These are phyloP conservation scores for Triticum urartu DNA, from an alignment of 176 grass and related monocot genomes.

Conservation along the genomic window DNA sequence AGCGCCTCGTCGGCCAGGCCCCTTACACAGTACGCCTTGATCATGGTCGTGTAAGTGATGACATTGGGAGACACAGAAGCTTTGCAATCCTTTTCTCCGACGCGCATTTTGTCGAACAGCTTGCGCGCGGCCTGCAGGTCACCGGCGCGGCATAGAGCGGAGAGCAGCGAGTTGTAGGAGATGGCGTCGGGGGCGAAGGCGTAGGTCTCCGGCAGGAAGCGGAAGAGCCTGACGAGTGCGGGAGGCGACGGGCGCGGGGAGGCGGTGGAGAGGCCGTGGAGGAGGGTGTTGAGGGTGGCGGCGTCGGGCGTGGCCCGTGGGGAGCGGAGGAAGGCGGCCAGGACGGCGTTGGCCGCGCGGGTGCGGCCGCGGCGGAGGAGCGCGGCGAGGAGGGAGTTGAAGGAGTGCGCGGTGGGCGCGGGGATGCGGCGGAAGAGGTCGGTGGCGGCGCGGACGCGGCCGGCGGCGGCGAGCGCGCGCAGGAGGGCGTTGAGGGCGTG, in stretches of 20 bases:
- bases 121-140: constrained; percentile 53
- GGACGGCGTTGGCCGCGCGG: constrained; percentile 48
- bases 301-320: constrained; percentile 49
- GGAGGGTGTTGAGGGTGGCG: constrained; percentile 76
- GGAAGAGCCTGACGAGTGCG: constrained; percentile 51
- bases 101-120: constrained; percentile 72
- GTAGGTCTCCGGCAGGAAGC: constrained; percentile 43
- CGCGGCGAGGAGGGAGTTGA: constrained; percentile 74
- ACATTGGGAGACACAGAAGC: constrained; percentile 43
- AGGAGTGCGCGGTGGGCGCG: constrained; percentile 58
- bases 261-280: constrained; percentile 66
- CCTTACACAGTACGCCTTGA: constrained; percentile 62
- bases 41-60: constrained; percentile 83
- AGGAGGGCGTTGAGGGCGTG: constrained; percentile 81
- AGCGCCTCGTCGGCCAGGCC: constrained; percentile 49
- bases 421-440: constrained; percentile 61
- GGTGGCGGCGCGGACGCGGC: constrained; percentile 64
- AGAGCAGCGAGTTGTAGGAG: constrained; percentile 78
- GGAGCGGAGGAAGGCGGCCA: constrained; percentile 52
- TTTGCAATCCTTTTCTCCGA: not conserved
- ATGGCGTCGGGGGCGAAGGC: constrained; percentile 58
- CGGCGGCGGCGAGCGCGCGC: constrained; percentile 66
- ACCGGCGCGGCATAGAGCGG: constrained; percentile 48
- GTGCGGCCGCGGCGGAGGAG: constrained; percentile 60
- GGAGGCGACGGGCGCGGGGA: constrained; percentile 42